phyloP scores from a whole-genome alignment of 306 rosid genomes.

The Rosa multiflora region DNA sequence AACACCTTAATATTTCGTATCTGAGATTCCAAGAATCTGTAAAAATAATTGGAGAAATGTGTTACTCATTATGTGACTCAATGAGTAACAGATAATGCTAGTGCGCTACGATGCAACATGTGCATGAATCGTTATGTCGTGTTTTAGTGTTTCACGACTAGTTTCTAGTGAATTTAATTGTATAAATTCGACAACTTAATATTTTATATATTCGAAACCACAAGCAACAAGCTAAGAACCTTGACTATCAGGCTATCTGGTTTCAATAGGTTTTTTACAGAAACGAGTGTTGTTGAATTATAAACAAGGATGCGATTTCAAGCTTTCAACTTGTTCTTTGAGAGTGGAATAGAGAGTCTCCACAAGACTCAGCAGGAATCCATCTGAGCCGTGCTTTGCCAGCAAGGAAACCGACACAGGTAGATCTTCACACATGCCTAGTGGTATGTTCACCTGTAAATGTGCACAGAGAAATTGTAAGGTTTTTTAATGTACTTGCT shows the following conservation, averaged over 20 bases:
- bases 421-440: conserved; percentile 58
- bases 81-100: no score
- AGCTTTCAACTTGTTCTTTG: conserved; percentile 32
- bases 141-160: no score
- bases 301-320: background rate
- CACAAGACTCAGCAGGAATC: conserved; percentile 65
- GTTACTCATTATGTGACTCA: no score
- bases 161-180: no score
- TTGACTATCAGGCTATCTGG: background rate
- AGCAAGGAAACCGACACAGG: conserved; percentile 75
- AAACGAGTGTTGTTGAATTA: background rate
- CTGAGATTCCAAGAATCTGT: no score
- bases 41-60: no score
- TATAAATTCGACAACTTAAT: no score
- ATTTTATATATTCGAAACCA: no score
- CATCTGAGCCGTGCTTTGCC: conserved; percentile 77
- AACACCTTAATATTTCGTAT: no score
- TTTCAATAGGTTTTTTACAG: background rate
- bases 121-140: no score
- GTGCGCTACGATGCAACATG: no score
- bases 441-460: conserved; percentile 77
- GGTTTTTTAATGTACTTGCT: background rate
- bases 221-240: background rate
- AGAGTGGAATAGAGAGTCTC: conserved; percentile 55
- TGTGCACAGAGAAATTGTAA: conserved; percentile 8